Conservation (phyloP, 352 stramenopile genomes). For the Phytophthora parvispora region DNA sequence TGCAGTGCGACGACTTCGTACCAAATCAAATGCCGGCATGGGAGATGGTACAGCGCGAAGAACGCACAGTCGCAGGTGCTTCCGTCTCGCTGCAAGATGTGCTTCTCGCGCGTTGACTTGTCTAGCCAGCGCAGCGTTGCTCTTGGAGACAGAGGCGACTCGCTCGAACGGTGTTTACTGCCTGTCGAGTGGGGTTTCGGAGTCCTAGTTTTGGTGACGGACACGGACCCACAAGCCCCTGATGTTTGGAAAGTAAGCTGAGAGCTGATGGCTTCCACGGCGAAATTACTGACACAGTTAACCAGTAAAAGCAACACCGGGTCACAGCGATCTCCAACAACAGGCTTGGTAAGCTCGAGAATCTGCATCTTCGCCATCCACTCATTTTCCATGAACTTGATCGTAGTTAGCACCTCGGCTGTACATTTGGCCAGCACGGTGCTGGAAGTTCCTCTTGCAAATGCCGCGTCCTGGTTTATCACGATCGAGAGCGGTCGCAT, state of each 20-base stretch:
- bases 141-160: conserved; percentile 19
- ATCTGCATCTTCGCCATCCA: conserved; percentile 82
- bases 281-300: conserved; percentile 80
- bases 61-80: conserved; percentile 78
- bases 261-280: conserved; percentile 63
- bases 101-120: conserved; percentile 67
- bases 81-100: conserved; percentile 66
- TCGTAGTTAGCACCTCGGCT: conserved; percentile 70
- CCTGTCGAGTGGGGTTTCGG: background rate
- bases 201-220: conserved; percentile 40
- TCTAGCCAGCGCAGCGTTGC: conserved; percentile 64
- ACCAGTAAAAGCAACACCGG: conserved; percentile 73
- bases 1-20: conserved; percentile 76
- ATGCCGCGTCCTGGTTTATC: background rate
- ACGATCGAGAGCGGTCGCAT: background rate
- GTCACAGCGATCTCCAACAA: conserved; percentile 66
- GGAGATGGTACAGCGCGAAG: conserved; percentile 70
- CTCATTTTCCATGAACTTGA: conserved; percentile 77
- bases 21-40: conserved; percentile 80
- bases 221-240: conserved; percentile 25
- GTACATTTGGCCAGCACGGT: conserved; percentile 62
- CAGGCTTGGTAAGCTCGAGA: conserved; percentile 77
- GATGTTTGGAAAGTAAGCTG: conserved; percentile 67
- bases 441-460: background rate
- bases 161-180: conserved; percentile 4